Percentiles rank a stretch among this genome's conserved stretches.
Conservation (phyloP, 495 filamentous ascomycete species). For the Beverwykella pulmonaria region DNA sequence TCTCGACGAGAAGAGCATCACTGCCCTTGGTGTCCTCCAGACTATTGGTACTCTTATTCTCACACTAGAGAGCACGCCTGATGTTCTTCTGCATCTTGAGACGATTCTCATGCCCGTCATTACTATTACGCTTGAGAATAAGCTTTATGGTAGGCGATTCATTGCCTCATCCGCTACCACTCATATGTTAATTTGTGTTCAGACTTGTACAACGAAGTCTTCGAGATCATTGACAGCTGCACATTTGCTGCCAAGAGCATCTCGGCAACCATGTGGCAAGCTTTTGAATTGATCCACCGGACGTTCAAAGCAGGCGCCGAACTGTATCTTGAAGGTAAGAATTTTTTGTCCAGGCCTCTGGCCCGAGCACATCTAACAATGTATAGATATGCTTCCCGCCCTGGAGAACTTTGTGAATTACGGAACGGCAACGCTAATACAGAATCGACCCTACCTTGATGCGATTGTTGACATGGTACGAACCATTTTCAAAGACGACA, state of each 20-base stretch:
- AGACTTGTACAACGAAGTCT: constrained; percentile 96
- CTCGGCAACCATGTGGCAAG: constrained; percentile 95
- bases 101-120: constrained; percentile 97
- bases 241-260: constrained; percentile 97
- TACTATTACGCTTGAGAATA: constrained; percentile 92
- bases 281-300: constrained; percentile 92
- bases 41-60: constrained; percentile 97
- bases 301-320: constrained; percentile 97
- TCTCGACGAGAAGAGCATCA: constrained; percentile 97
- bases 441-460: constrained; percentile 82
- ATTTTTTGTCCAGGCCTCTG: neutral
- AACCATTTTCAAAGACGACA: constrained; percentile 77
- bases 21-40: constrained; percentile 91
- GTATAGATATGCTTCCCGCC: constrained; percentile 87
- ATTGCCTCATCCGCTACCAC: neutral
- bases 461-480: constrained; percentile 84
- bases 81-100: constrained; percentile 90
- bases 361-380: constrained; percentile 10
- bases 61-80: constrained; percentile 93
- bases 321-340: constrained; percentile 76
- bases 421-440: constrained; percentile 73
- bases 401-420: constrained; percentile 97
- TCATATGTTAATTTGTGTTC: constrained; percentile 35
- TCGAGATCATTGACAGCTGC: constrained; percentile 98
- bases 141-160: constrained; percentile 70